These are phyloP conservation scores for Salvia miltiorrhiza DNA, from an alignment of 257 asterid species.

Conservation along the genomic window DNA sequence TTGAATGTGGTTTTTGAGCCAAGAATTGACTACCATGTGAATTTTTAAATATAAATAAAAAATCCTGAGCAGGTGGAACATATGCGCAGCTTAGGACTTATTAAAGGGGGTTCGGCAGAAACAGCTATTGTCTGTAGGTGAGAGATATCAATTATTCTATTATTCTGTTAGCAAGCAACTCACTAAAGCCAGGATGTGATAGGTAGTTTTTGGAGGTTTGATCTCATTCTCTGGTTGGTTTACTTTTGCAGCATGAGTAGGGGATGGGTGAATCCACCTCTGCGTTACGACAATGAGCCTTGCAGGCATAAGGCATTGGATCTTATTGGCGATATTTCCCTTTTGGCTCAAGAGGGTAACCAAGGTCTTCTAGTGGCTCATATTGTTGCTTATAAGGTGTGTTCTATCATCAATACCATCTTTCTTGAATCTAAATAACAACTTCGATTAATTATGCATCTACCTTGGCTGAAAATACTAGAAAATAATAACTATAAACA, in stretches of 20 bases:
- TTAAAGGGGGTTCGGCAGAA: constrained; percentile 75
- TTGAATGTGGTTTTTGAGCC: background rate
- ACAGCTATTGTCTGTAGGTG: constrained; percentile 86
- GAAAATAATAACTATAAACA: too few species aligned
- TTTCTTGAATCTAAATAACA: too few species aligned
- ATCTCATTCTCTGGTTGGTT: background rate
- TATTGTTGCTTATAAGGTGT: constrained; percentile 73
- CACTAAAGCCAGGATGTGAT: background rate
- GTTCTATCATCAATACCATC: too few species aligned
- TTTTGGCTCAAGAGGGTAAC: constrained; percentile 74
- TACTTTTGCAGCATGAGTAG: constrained; percentile 42
- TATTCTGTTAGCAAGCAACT: background rate
- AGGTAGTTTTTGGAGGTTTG: constrained; percentile 1
- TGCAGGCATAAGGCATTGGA: constrained; percentile 95
- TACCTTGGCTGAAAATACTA: too few species aligned
- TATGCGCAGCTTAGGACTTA: constrained; percentile 66
- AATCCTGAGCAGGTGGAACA: constrained; percentile 59
- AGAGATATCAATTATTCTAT: constrained; percentile 25
- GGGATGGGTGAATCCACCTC: constrained; percentile 95
- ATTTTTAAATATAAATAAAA: constrained; percentile 2
- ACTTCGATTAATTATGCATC: too few species aligned
- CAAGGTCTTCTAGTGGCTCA: constrained; percentile 89
- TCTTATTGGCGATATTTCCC: constrained; percentile 93
- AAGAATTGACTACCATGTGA: background rate
- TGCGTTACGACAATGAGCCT: constrained; percentile 74